Evolutionary conservation across 805 yeast genomes (phyloP).

Genomic region (Sugiyamaella marilandica): DNA sequence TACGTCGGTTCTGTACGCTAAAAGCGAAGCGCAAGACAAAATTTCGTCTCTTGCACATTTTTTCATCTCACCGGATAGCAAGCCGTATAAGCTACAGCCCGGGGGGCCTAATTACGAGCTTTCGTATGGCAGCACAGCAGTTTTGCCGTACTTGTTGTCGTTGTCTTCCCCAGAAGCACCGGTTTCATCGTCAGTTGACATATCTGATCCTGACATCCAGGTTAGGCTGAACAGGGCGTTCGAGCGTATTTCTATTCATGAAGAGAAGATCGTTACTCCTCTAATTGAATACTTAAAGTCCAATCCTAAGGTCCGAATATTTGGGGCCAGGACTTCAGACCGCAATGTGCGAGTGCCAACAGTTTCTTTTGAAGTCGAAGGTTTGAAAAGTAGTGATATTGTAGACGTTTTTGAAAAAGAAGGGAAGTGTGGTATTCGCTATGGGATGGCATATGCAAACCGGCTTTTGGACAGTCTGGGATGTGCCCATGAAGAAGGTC

Average conservation of each 20-base stretch:
- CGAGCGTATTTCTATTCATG: neutral
- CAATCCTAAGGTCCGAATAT: neutral
- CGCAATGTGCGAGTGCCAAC: neutral
- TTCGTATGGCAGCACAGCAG: neutral
- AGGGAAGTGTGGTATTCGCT: neutral
- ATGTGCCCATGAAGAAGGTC: neutral
- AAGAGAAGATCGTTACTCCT: neutral
- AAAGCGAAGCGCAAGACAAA: neutral
- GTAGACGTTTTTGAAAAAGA: conserved; percentile 2
- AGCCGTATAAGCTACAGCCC: neutral
- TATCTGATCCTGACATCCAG: neutral
- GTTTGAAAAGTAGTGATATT: neutral
- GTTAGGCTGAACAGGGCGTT: neutral
- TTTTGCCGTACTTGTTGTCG: neutral
- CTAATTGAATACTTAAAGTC: neutral
- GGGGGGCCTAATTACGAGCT: neutral
- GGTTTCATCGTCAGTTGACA: neutral
- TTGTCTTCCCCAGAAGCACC: neutral
- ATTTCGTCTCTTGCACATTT: neutral
- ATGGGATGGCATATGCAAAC: neutral
- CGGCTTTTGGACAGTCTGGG: neutral
- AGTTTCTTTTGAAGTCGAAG: neutral
- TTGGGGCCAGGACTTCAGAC: neutral
- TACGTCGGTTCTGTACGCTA: neutral
- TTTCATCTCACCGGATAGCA: neutral